phyloP scores from a whole-genome alignment of 108 stramenopile genomes.

The Discostella pseudostelligera region DNA sequence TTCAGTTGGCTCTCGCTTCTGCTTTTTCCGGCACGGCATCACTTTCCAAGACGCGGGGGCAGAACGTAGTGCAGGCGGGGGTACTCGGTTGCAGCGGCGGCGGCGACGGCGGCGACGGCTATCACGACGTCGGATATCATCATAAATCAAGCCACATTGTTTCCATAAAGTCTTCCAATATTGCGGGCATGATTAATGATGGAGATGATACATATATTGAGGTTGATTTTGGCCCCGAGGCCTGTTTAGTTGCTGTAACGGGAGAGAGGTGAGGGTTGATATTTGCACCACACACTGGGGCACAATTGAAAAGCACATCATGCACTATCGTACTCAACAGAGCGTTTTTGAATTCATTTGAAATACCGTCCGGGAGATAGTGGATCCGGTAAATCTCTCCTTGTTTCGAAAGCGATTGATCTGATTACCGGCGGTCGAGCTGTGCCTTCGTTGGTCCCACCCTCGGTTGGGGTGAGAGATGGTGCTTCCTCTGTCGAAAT shows the following conservation, averaged over 20 bases:
- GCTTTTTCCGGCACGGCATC: not conserved
- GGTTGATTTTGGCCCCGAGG: slow-evolving; percentile 22
- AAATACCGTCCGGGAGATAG: slow-evolving; percentile 11
- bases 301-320: not conserved
- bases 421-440: slow-evolving; percentile 65
- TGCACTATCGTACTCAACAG: not conserved
- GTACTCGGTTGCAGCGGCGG: no score
- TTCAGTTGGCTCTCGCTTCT: not conserved
- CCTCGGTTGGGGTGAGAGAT: not conserved
- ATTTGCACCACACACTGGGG: not conserved
- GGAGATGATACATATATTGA: slow-evolving; percentile 7
- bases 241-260: slow-evolving; percentile 34
- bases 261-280: slow-evolving; percentile 14
- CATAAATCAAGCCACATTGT: slow-evolving; percentile 30
- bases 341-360: not conserved
- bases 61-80: no score
- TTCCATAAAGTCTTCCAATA: slow-evolving; percentile 31
- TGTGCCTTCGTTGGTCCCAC: slow-evolving; percentile 35
- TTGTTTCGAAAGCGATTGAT: slow-evolving; percentile 66
- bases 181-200: slow-evolving; percentile 39
- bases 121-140: not conserved
- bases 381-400: slow-evolving; percentile 66
- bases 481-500: slow-evolving; percentile 33
- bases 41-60: not conserved
- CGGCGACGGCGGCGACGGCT: not conserved